Evolutionary conservation across 2,329 filamentous ascomycete species (phyloP), one percentile per base, ranked within the genome.

Genomic region (Geosmithia flava): DNA sequence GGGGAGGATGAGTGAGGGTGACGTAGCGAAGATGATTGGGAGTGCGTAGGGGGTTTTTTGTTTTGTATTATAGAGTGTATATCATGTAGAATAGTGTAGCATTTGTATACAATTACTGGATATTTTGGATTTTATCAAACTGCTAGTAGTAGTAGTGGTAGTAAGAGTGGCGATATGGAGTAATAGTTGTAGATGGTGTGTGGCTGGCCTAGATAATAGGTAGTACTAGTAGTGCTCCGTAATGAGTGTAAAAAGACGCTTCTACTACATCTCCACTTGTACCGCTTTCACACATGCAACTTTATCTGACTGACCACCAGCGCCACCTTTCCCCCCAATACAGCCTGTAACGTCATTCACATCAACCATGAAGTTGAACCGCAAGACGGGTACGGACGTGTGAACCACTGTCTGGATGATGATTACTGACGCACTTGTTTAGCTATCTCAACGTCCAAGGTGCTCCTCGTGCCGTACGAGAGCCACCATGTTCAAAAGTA

Each of bases 381-480:
- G 72, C 49, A 54, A 63, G 37, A 70, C 60, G 47, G 68, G 73
- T 71, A 51, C 55, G 55, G 45, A 5, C 42, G 10, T 8, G 16
- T 16, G 16, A 39, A 8, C 16, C 8, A 39, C 16, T 39, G 8
- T 39, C 33, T 39, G 8, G 33, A 16, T 8, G 16, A 39, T 39
- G 8, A 39, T 16, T 2, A 1, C 20, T 8, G 3, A 41, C 7
- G 1, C 42, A 13, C 10, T 37, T 13, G 4, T 3, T 11, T 13
- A 37, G 87, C 83, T 17, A 68, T 94, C 30, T 73, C 77, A 3
- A 84, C 84, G 1, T 65, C 75, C 4, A 71, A 71, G 46, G 70
- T 86, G 43, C 75, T 94, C 17, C 75, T 97, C 10, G 88, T 95
- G 10, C 90, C 90, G 0, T 96, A 96, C 65, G 83, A 83, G 53